Percentiles rank a stretch among this genome's conserved stretches.
Evolutionary conservation across 768 basidiomycete species (phyloP).

Genomic region (Trametes meyenii): DNA sequence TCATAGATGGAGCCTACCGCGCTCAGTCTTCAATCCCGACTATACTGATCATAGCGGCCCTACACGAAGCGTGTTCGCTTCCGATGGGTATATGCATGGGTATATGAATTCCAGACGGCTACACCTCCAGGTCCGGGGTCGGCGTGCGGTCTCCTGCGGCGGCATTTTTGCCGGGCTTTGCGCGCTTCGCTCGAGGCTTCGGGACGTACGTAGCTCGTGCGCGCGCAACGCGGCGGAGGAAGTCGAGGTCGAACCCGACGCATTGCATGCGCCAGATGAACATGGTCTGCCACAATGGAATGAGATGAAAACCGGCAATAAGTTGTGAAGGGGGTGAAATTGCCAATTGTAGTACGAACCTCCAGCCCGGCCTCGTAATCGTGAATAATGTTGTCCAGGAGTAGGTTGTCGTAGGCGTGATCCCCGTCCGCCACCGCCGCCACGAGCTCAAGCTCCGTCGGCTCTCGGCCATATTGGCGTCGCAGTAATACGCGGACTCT

Average conservation of each 20-base stretch:
- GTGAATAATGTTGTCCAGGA: neutral
- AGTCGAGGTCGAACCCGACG: constrained; percentile 16
- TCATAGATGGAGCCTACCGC: too few relatives aligned
- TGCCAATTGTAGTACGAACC: neutral
- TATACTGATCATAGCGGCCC: too few relatives aligned
- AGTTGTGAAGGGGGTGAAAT: neutral
- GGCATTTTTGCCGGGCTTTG: too few relatives aligned
- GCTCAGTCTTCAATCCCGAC: too few relatives aligned
- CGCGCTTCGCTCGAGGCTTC: too few relatives aligned
- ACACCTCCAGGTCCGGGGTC: too few relatives aligned
- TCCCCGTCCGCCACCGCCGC: neutral
- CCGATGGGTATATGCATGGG: too few relatives aligned
- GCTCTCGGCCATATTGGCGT: neutral
- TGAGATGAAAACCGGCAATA: neutral
- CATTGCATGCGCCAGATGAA: constrained; percentile 18
- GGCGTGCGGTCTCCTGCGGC: too few relatives aligned
- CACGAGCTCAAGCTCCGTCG: neutral
- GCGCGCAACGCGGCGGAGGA: constrained; percentile 1
- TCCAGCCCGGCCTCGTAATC: neutral
- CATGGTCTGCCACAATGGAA: neutral
- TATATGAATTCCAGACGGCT: too few relatives aligned
- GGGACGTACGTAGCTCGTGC: too few relatives aligned
- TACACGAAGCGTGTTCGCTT: too few relatives aligned
- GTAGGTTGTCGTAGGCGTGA: neutral
- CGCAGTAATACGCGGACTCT: neutral